phyloP scores from a whole-genome alignment of 1,139 yeast species.

The Debaryomyces fabryi region DNA sequence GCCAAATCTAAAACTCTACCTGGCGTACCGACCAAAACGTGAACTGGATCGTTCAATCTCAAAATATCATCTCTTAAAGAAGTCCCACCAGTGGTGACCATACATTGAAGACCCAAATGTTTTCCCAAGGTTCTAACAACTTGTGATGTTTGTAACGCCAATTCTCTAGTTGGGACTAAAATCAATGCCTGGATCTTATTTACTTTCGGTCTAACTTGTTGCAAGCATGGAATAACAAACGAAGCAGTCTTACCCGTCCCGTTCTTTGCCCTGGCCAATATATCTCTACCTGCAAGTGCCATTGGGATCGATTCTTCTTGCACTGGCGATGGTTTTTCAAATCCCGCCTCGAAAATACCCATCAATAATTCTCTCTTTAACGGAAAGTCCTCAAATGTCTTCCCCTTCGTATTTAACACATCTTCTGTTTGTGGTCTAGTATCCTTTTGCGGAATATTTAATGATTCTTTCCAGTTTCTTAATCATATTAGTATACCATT shows the following conservation, averaged over 20 bases:
- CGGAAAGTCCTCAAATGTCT: slow-evolving; percentile 87
- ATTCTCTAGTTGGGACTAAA: slow-evolving; percentile 91
- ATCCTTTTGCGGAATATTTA: slow-evolving; percentile 82
- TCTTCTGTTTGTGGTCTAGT: slow-evolving; percentile 95
- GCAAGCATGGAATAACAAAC: slow-evolving; percentile 84
- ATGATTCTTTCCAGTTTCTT: slow-evolving; percentile 66
- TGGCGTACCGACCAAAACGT: slow-evolving; percentile 90
- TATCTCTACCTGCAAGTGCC: slow-evolving; percentile 94
- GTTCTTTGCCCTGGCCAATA: slow-evolving; percentile 96
- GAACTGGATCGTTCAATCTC: slow-evolving; percentile 90
- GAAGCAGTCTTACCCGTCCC: slow-evolving; percentile 99
- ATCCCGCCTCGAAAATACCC: slow-evolving; percentile 99
- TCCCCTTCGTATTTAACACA: slow-evolving; percentile 89
- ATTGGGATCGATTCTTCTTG: slow-evolving; percentile 98
- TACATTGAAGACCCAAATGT: slow-evolving; percentile 88
- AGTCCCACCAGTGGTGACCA: slow-evolving; percentile 99
- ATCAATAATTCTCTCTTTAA: slow-evolving; percentile 89
- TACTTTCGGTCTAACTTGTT: slow-evolving; percentile 79
- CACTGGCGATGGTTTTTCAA: slow-evolving; percentile 96
- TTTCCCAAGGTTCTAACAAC: slow-evolving; percentile 97
- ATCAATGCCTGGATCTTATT: slow-evolving; percentile 87
- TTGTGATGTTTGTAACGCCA: slow-evolving; percentile 96
- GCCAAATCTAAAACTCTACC: slow-evolving; percentile 97
- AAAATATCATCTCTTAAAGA: slow-evolving; percentile 90
- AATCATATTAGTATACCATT: not conserved